Conservation (phyloP, 345 rosid species). For the Syzygium grande region DNA sequence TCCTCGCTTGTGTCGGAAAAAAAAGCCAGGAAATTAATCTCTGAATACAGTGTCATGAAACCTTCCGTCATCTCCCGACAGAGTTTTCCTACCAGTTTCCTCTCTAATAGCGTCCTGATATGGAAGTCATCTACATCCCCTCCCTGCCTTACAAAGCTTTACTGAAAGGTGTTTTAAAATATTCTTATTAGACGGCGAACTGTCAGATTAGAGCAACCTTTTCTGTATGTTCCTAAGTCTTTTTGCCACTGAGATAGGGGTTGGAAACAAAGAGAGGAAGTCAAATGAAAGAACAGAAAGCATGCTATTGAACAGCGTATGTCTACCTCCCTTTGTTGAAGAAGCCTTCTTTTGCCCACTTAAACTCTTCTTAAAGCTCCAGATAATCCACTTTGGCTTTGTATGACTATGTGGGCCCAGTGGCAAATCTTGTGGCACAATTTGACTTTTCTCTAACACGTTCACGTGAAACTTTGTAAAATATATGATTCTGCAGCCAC, state of each 20-base stretch:
- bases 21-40: not conserved
- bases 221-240: not conserved
- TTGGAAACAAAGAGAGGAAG: not conserved
- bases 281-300: not conserved
- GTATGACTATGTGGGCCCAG: not conserved
- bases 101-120: not conserved
- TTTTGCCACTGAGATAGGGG: not conserved
- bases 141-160: not conserved
- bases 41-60: not conserved
- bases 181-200: not conserved
- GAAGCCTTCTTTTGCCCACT: not conserved
- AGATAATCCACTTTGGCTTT: not conserved
- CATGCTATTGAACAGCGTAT: not conserved
- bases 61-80: not conserved
- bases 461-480: not conserved
- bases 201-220: not conserved
- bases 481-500: not conserved
- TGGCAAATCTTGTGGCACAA: not conserved
- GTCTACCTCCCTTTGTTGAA: not conserved
- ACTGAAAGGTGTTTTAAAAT: not conserved
- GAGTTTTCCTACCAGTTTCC: not conserved
- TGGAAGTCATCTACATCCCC: not conserved
- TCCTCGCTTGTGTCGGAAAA: not conserved
- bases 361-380: not conserved
- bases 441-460: not conserved